Conservation (phyloP, 768 basidiomycete genomes). For the Boletus vinaceobasis region DNA sequence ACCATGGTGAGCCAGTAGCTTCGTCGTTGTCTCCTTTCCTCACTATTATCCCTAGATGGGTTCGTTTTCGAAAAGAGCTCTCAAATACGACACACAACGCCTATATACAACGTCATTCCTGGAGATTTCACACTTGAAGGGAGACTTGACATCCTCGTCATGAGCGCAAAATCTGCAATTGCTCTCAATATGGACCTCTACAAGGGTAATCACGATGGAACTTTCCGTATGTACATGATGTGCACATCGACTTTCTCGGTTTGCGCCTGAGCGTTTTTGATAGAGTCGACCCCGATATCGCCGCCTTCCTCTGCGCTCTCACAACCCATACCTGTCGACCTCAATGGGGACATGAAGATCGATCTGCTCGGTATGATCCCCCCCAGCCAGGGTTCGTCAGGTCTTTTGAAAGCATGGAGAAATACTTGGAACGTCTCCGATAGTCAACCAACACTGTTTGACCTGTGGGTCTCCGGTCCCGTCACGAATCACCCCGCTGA, state of each 20-base stretch:
- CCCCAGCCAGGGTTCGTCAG: conserved; percentile 32
- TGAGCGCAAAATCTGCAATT: conserved; percentile 56
- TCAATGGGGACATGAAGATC: conserved; percentile 84
- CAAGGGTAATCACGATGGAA: conserved; percentile 55
- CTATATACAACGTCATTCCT: conserved; percentile 80
- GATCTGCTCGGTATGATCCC: conserved; percentile 75
- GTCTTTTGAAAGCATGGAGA: conserved; percentile 66
- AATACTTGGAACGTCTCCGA: conserved; percentile 72
- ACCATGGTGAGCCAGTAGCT: conserved; percentile 56
- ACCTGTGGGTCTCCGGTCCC: conserved; percentile 48
- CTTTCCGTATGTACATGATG: conserved; percentile 53
- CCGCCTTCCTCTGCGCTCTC: conserved; percentile 63
- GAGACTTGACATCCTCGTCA: conserved; percentile 83
- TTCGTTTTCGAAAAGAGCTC: conserved; percentile 53
- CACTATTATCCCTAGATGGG: conserved; percentile 40
- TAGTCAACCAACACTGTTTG: conserved; percentile 52
- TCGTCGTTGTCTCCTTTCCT: conserved; percentile 1
- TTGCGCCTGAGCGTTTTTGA: not conserved
- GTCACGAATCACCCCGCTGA: conserved; percentile 2
- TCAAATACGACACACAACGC: conserved; percentile 51
- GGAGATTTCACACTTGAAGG: conserved; percentile 95
- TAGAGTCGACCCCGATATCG: conserved; percentile 39
- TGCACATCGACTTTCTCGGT: not conserved
- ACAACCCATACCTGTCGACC: conserved; percentile 85
- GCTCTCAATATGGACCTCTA: conserved; percentile 71